phyloP scores from a whole-genome alignment of 2,329 filamentous ascomycete genomes.

The Beauveria varroae region DNA sequence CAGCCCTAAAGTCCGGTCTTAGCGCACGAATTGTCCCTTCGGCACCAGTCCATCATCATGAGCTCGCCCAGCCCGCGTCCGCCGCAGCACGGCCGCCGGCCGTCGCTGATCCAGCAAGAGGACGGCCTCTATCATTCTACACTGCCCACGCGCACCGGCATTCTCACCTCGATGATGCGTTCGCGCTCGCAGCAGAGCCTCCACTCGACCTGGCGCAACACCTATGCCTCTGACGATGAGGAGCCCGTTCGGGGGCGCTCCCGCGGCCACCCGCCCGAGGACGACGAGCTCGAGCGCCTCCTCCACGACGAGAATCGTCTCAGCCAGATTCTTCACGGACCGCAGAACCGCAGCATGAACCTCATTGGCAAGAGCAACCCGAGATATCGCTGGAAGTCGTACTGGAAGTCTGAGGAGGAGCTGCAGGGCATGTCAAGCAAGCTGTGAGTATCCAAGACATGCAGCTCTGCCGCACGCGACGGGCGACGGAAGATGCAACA shows the following conservation, averaged over 20 bases:
- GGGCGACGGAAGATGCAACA: not conserved
- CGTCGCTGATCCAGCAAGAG: slow-evolving; percentile 26
- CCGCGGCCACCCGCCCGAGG: slow-evolving; percentile 22
- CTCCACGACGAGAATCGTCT: slow-evolving; percentile 51
- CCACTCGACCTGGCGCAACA: slow-evolving; percentile 19
- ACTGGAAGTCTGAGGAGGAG: slow-evolving; percentile 76
- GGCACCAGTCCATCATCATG: slow-evolving; percentile 6
- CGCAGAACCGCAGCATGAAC: slow-evolving; percentile 72
- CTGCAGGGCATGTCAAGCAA: slow-evolving; percentile 63
- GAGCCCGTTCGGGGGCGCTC: slow-evolving; percentile 12
- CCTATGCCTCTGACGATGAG: slow-evolving; percentile 16
- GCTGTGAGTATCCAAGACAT: slow-evolving; percentile 38
- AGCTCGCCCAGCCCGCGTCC: slow-evolving; percentile 12
- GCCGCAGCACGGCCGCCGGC: slow-evolving; percentile 19
- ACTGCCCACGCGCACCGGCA: slow-evolving; percentile 29
- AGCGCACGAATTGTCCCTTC: not conserved
- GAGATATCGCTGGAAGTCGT: slow-evolving; percentile 76
- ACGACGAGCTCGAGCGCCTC: slow-evolving; percentile 38
- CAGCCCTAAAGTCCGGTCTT: no score
- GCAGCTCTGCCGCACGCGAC: not conserved
- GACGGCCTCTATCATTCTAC: slow-evolving; percentile 24
- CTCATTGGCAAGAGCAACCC: slow-evolving; percentile 86
- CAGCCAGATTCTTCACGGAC: slow-evolving; percentile 53
- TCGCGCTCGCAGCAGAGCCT: slow-evolving; percentile 29
- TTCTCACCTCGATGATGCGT: slow-evolving; percentile 31